Percentiles rank a stretch among this genome's conserved stretches.
These are phyloP conservation scores for Pelargonium nanum DNA, from an alignment of 345 rosid species.

Conservation along the genomic window DNA sequence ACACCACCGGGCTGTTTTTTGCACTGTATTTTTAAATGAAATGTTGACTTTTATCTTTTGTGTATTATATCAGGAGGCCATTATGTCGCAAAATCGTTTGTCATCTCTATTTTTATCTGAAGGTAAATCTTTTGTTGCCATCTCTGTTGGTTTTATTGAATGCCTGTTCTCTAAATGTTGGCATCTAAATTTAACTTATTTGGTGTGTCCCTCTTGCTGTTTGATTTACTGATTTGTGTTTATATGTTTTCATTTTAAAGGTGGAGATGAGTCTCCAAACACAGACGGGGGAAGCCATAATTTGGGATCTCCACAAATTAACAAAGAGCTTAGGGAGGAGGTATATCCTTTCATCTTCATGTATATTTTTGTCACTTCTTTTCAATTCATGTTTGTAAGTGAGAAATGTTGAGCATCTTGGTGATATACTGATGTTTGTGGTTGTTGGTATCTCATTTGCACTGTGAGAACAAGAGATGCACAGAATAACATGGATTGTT, in stretches of 20 bases:
- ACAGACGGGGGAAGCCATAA: slow-evolving; percentile 12
- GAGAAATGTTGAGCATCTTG: no score
- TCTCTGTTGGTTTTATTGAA: neutral
- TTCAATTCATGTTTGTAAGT: neutral
- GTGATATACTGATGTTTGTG: no score
- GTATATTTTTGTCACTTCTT: neutral
- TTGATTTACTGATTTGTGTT: neutral
- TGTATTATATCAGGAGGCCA: slow-evolving; percentile 26
- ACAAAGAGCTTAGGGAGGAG: slow-evolving; percentile 50
- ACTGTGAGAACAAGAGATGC: no score
- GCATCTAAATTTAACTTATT: neutral
- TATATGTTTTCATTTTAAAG: neutral
- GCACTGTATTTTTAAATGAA: neutral
- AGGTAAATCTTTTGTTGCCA: slow-evolving; percentile 30
- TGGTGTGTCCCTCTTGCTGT: neutral
- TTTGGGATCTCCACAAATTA: slow-evolving; percentile 34
- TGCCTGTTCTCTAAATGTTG: neutral
- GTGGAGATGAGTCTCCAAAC: neutral
- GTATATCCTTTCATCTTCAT: slow-evolving; percentile 19
- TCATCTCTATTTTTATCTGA: slow-evolving; percentile 51
- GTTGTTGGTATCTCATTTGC: no score
- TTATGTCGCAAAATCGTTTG: slow-evolving; percentile 40
- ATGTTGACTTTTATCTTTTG: neutral
- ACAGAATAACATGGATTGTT: no score
- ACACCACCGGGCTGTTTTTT: no score